Evolutionary conservation across 192 early-diverging fungal species (phyloP).

Genomic region (Helicostylum pulchrum): DNA sequence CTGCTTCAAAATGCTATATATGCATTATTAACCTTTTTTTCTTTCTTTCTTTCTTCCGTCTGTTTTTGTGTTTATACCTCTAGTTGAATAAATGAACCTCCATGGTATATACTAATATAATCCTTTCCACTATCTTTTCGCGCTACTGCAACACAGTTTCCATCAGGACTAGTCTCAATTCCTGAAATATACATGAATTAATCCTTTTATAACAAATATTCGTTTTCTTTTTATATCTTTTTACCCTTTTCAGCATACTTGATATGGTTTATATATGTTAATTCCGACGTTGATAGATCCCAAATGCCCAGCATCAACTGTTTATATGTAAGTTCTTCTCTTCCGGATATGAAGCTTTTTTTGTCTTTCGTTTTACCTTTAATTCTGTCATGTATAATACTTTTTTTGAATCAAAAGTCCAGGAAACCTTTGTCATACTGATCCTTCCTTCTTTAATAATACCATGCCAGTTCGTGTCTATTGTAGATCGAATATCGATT

Average conservation of each 20-base stretch:
- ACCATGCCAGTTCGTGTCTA: constrained; percentile 54
- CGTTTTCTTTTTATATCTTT: neutral
- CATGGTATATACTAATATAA: constrained; percentile 60
- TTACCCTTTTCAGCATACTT: constrained; percentile 60
- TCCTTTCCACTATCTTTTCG: constrained; percentile 64
- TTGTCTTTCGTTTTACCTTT: constrained; percentile 11
- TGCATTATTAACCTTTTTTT: neutral
- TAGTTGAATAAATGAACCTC: constrained; percentile 57
- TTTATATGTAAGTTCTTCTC: constrained; percentile 4
- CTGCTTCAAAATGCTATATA: constrained; percentile 59
- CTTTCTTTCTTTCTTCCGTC: neutral
- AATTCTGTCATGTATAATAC: constrained; percentile 13
- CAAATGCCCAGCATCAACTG: constrained; percentile 66
- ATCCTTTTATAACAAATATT: neutral
- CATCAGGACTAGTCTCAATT: constrained; percentile 56
- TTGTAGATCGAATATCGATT: constrained; percentile 57
- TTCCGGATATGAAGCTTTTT: constrained; percentile 9
- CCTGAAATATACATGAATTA: constrained; percentile 30
- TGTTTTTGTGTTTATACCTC: constrained; percentile 45
- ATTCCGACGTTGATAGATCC: constrained; percentile 54
- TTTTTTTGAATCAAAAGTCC: constrained; percentile 20
- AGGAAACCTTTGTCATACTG: constrained; percentile 1
- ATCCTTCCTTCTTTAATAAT: constrained; percentile 57
- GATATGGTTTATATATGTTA: constrained; percentile 64
- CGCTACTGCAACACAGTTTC: constrained; percentile 57